Percentiles rank a stretch among this genome's conserved stretches.
Evolutionary conservation across 106 monocot genomes (phyloP).

Genomic region (Dioscorea alata): DNA sequence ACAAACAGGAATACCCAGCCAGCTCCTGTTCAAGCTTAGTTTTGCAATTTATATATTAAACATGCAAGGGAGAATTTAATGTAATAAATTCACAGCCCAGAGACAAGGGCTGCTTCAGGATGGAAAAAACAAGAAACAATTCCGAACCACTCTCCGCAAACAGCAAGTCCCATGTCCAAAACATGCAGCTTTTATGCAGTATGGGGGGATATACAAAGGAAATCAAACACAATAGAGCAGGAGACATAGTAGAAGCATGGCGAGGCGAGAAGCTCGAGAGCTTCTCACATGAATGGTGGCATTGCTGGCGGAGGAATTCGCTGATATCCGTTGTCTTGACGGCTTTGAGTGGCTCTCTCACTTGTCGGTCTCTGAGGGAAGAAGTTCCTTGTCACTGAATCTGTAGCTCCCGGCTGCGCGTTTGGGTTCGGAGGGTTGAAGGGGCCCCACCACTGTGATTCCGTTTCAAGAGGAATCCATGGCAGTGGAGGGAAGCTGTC

Average conservation of each 20-base stretch:
- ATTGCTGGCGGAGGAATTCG: constrained; percentile 22
- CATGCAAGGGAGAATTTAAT: neutral
- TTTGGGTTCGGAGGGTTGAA: constrained; percentile 35
- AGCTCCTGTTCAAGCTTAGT: neutral
- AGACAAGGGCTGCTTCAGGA: neutral
- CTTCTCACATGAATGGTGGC: constrained; percentile 44
- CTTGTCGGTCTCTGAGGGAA: constrained; percentile 15
- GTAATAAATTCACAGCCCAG: neutral
- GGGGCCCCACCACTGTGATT: constrained; percentile 59
- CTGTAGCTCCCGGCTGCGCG: constrained; percentile 14
- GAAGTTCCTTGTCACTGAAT: constrained; percentile 3
- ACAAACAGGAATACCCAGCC: neutral
- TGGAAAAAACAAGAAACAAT: neutral
- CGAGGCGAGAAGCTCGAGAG: neutral
- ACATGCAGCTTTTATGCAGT: constrained; percentile 7
- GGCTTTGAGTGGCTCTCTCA: constrained; percentile 28
- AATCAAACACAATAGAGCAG: neutral
- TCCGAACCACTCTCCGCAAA: neutral
- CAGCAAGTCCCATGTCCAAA: neutral
- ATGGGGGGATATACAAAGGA: neutral
- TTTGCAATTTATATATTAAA: neutral
- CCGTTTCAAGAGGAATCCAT: constrained; percentile 59
- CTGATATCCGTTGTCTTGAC: constrained; percentile 25
- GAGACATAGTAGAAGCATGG: neutral
- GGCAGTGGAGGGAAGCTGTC: constrained; percentile 36